Percentiles rank a stretch among this genome's conserved stretches.
phyloP scores from a whole-genome alignment of 192 early-diverging fungal species.

The Obelidium mucronatum region DNA sequence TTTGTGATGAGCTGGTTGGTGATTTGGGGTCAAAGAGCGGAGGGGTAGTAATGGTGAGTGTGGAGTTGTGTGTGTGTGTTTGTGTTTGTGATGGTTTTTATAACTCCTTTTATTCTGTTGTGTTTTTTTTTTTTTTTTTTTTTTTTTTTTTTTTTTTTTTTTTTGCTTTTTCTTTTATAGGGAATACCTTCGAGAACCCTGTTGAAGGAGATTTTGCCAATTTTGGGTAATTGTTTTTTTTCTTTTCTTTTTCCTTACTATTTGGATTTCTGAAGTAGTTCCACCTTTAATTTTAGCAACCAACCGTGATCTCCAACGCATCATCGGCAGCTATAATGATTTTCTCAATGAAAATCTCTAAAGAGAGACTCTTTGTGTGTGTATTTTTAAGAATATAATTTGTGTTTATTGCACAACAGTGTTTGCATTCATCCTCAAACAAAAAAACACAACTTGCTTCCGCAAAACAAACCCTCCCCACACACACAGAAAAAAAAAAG shows the following conservation, averaged over 20 bases:
- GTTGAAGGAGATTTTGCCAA: constrained; percentile 35
- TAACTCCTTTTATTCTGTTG: not conserved
- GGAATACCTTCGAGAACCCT: constrained; percentile 16
- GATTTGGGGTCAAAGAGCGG: constrained; percentile 47
- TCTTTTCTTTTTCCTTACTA: not conserved
- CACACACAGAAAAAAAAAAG: not conserved
- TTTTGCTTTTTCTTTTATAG: no score
- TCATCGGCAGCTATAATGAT: constrained; percentile 5
- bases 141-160: no score
- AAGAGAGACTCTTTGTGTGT: no score
- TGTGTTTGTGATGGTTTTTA: not conserved
- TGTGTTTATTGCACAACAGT: no score
- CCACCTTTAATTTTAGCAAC: not conserved
- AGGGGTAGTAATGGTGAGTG: constrained; percentile 27
- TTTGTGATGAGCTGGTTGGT: constrained; percentile 72
- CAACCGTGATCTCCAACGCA: constrained; percentile 20
- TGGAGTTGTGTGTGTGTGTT: constrained; percentile 29
- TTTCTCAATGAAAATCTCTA: constrained; percentile 21
- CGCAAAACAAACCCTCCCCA: not conserved
- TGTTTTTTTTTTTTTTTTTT: no score
- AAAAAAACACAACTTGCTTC: not conserved
- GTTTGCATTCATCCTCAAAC: no score
- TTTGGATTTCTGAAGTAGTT: not conserved
- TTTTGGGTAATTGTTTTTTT: constrained; percentile 15
- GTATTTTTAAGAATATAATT: no score